These are phyloP conservation scores for Trichothecium roseum DNA, from an alignment of 2,329 filamentous ascomycete genomes.

Conservation along the genomic window DNA sequence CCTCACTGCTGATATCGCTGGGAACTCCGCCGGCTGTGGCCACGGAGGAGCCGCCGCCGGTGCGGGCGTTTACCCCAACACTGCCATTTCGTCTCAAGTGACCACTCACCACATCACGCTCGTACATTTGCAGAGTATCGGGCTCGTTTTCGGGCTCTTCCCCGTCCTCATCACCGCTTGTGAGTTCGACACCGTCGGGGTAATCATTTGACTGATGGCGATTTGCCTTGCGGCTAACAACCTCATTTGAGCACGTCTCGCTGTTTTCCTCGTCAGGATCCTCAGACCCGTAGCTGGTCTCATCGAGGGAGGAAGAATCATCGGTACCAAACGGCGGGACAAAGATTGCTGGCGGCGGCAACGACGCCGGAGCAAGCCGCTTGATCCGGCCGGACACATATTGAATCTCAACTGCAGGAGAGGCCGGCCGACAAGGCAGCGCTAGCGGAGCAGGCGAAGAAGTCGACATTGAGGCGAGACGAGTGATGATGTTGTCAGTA, in stretches of 20 bases:
- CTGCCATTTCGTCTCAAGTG: slow-evolving; percentile 10
- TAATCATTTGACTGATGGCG: slow-evolving; percentile 30
- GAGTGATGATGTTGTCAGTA: slow-evolving; percentile 29
- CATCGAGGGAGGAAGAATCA: slow-evolving; percentile 21
- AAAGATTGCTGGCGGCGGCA: slow-evolving; percentile 43
- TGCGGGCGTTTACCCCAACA: slow-evolving; percentile 21
- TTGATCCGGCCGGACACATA: slow-evolving; percentile 33
- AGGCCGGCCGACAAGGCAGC: background rate
- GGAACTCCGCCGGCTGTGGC: slow-evolving; percentile 28
- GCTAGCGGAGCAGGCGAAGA: slow-evolving; percentile 18
- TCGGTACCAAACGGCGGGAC: slow-evolving; percentile 36
- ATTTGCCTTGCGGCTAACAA: slow-evolving; percentile 22
- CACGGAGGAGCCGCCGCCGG: slow-evolving; percentile 21
- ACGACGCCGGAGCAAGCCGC: slow-evolving; percentile 32
- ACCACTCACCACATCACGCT: slow-evolving; percentile 7
- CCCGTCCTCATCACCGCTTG: slow-evolving; percentile 30
- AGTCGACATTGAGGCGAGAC: slow-evolving; percentile 30
- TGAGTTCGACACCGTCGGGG: slow-evolving; percentile 26
- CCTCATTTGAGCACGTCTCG: slow-evolving; percentile 13
- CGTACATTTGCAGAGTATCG: slow-evolving; percentile 18
- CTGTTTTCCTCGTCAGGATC: slow-evolving; percentile 14
- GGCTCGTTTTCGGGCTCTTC: slow-evolving; percentile 26
- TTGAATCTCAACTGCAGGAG: slow-evolving; percentile 26
- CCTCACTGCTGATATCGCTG: slow-evolving; percentile 1
- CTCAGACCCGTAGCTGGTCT: slow-evolving; percentile 14